Conservation (phyloP, 805 yeast genomes). For the Candida coleopterorum region DNA sequence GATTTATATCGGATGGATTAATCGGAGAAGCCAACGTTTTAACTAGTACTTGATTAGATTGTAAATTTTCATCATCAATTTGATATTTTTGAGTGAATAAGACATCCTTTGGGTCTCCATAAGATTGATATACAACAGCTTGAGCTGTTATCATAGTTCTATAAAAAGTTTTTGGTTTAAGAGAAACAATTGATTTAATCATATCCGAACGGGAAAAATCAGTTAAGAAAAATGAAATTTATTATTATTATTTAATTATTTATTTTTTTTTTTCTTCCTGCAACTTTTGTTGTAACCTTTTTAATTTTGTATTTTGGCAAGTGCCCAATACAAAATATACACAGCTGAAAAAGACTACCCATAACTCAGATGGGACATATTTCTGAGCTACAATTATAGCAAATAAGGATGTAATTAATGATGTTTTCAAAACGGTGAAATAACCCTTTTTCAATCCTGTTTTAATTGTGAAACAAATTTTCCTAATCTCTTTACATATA, state of each 20-base stretch:
- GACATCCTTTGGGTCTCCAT: constrained; percentile 63
- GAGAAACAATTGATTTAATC: constrained; percentile 2
- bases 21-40: constrained; percentile 38
- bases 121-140: constrained; percentile 61
- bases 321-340: constrained; percentile 60
- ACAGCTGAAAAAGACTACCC: constrained; percentile 61
- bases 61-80: constrained; percentile 43
- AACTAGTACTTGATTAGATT: constrained; percentile 28
- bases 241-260: not conserved
- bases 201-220: not conserved
- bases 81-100: constrained; percentile 49
- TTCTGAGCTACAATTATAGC: constrained; percentile 54
- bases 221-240: not conserved
- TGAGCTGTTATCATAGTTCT: constrained; percentile 47
- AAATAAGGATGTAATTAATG: constrained; percentile 50
- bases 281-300: constrained; percentile 36
- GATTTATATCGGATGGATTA: constrained; percentile 44
- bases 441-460: constrained; percentile 40
- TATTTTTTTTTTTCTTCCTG: constrained; percentile 12
- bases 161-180: not conserved
- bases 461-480: constrained; percentile 21
- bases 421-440: constrained; percentile 43
- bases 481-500: constrained; percentile 15
- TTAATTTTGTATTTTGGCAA: constrained; percentile 53
- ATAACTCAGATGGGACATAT: constrained; percentile 50